Percentiles rank a stretch among this genome's conserved stretches.
Conservation (phyloP, 2,329 filamentous ascomycete genomes). For the Coniochaeta sp. region DNA sequence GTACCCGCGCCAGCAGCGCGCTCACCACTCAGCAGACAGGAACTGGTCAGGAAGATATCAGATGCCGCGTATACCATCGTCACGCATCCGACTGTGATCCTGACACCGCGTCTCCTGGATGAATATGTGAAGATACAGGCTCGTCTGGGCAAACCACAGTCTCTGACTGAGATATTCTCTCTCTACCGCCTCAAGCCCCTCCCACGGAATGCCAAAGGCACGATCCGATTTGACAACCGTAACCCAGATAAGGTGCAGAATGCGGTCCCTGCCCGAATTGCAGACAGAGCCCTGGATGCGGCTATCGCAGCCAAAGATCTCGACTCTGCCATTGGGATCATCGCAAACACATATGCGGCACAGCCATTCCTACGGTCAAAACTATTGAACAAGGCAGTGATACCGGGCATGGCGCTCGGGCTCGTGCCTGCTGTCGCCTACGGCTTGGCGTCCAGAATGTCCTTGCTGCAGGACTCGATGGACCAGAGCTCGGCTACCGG, state of each 20-base stretch:
- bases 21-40: constrained; percentile 23
- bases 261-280: constrained; percentile 64
- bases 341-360: constrained; percentile 61
- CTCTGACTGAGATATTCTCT: constrained; percentile 71
- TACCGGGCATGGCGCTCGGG: constrained; percentile 49
- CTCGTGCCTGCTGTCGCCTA: constrained; percentile 62
- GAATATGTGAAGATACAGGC: constrained; percentile 72
- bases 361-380: constrained; percentile 62
- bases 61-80: constrained; percentile 62
- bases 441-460: constrained; percentile 59
- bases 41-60: constrained; percentile 45
- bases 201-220: constrained; percentile 50
- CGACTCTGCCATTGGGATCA: constrained; percentile 65
- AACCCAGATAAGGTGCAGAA: constrained; percentile 63
- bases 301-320: constrained; percentile 77
- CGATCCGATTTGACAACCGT: constrained; percentile 50
- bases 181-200: constrained; percentile 79
- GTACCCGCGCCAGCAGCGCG: constrained; percentile 1
- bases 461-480: constrained; percentile 65
- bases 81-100: constrained; percentile 68
- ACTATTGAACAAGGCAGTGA: constrained; percentile 53
- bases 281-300: constrained; percentile 66
- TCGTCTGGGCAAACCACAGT: constrained; percentile 63
- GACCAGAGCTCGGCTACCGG: constrained; percentile 66
- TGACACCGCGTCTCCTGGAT: constrained; percentile 64